Base-by-base conservation (phyloP, 1,139 yeast genomes). In the Debaryomyces sp. region DNA sequence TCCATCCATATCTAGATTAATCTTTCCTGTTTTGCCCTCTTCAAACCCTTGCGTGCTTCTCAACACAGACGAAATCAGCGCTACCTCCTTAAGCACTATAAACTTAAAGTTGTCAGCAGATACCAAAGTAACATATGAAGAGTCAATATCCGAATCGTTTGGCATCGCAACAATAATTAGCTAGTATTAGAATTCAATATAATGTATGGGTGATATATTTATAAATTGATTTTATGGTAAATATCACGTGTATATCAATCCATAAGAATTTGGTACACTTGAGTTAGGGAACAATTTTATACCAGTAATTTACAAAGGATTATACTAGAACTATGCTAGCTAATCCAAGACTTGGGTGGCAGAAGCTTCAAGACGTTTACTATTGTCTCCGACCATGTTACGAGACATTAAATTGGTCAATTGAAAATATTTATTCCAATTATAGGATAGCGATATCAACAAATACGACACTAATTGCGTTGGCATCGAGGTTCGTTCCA, bases 51-150 rank as follows among this genome's bases (percentile, higher is more conserved):
- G 82, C 66, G 87, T 85, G 45, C 85, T 83, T 51, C 83, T 76
- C 50, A 94, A 71, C 1, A 96, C 92, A 0, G 96, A 90, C 2
- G 97, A 89, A 2, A 90, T 83, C 68, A 78, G 72, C 0, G 97
- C 98, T 1, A 92, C 95, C 33, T 89, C 92, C 53, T 84, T 80
- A 26, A 84, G 68, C 4, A 94, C 73, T 9, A 84, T 74, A 60
- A 81, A 89, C 53, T 78, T 80, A 61, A 80, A 83, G 18, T 85
- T 84, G 61, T 92, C 97, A 3, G 85, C 77, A 0, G 97, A 89
- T 1, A 89, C 81, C 36, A 94, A 72, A 3, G 87, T 87, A 5
- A 91, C 84, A 59, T 73, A 84, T 36, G 38, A 30, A 3, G 47
- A 32, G 2, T 21, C 23, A 3, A 17, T 4, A 12, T 77, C 62